Conservation (phyloP, 352 stramenopile species). For the Phytophthora foliorum region DNA sequence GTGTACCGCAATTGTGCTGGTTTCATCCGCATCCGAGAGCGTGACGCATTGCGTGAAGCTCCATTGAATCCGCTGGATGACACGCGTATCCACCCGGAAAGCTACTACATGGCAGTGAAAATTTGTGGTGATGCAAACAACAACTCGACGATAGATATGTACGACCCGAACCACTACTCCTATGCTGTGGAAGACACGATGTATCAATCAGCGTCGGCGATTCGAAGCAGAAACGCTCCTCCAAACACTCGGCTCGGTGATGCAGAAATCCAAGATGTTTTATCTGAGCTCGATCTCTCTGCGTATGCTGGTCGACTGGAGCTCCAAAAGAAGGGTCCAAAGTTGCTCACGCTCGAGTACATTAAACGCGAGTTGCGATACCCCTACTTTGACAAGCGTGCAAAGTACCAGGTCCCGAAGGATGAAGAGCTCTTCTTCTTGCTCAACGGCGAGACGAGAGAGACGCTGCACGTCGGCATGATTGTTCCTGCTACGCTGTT, state of each 20-base stretch:
- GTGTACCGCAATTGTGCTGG: constrained; percentile 91
- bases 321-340: constrained; percentile 91
- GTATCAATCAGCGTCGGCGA: constrained; percentile 90
- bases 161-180: constrained; percentile 92
- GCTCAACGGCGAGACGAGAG: constrained; percentile 83
- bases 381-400: constrained; percentile 90
- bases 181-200: constrained; percentile 93
- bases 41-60: constrained; percentile 84
- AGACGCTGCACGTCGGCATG: constrained; percentile 87
- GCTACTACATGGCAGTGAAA: constrained; percentile 93
- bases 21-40: constrained; percentile 90
- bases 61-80: constrained; percentile 90
- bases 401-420: constrained; percentile 86
- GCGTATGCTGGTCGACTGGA: constrained; percentile 89
- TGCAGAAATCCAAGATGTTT: constrained; percentile 86
- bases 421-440: constrained; percentile 91
- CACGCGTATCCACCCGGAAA: constrained; percentile 90
- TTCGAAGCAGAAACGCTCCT: constrained; percentile 70
- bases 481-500: constrained; percentile 88
- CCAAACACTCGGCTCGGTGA: constrained; percentile 71
- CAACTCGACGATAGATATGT: constrained; percentile 93
- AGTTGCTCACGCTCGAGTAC: constrained; percentile 88
- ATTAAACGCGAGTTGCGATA: constrained; percentile 92
- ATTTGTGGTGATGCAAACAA: constrained; percentile 93
- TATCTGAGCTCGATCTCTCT: constrained; percentile 89